Base-by-base conservation (phyloP, 2,329 filamentous ascomycete species). In the Hypoxylon sp. region DNA sequence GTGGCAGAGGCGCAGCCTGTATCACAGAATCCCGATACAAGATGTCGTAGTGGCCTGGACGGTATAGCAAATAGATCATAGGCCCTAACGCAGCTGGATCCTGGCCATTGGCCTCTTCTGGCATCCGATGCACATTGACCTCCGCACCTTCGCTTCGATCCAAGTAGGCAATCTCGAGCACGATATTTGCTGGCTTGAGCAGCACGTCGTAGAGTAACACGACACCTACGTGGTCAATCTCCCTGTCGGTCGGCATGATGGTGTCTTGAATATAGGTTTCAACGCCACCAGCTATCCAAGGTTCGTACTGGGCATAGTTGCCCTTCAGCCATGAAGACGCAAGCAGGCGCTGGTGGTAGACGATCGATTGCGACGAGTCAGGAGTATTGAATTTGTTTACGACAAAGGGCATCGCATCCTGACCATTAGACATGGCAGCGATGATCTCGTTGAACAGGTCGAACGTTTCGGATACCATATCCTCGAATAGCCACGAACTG, bases 181-280 rank as follows among this genome's bases (percentile, higher is more conserved):
- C 89, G 70, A 98, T 89, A 14, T 90, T 90, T 55, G 91, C 90
- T 6, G 92, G 92, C 76, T 93, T 91, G 70, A 98, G 88, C 2
- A 98, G 85, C 27, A 94, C 88, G 70, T 95, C 90, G 69, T 91
- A 88, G 55, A 98, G 84, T 2, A 93, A 89, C 66, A 89, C 89
- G 69, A 98, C 86, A 48, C 93, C 93, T n/a, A 97, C 83, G 75
- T 98, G 90, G 74, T 99, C 96, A 70, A 98, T 97, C 82, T 98
- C 95, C 56, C 90, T 89, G 73, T 91, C 88, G 14, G 91, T 86
- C 0, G 92, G 89, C 78, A 97, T 91, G 70, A 98, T 90, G 66
- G 86, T 87, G 13, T 87, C 85, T 42, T 85, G 95, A 25, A 89
- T 84, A 13, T 89, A 86, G 37, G 96, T 83, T 55, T 84, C 84